phyloP scores from a whole-genome alignment of 495 filamentous ascomycete genomes.

The Apiosordaria backusii region DNA sequence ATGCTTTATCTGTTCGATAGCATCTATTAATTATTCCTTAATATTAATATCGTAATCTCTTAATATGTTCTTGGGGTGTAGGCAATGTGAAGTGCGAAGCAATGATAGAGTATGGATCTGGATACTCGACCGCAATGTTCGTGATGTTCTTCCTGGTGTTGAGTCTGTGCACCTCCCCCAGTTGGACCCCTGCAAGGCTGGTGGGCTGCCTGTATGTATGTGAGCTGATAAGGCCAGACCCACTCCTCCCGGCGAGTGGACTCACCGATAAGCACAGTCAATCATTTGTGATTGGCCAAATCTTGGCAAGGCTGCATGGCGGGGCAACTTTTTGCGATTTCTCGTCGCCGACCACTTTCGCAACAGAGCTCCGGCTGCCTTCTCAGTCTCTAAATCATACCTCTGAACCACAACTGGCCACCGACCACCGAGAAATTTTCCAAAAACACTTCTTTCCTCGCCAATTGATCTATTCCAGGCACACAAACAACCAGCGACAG shows the following conservation, averaged over 20 bases:
- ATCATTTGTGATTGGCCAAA: not conserved
- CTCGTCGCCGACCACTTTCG: constrained; percentile 20
- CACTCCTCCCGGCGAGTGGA: not conserved
- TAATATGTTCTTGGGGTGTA: not conserved
- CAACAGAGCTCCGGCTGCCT: not conserved
- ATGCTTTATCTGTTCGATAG: not conserved
- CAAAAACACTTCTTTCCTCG: no score
- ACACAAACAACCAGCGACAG: not conserved
- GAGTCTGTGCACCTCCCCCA: not conserved
- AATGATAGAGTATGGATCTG: not conserved
- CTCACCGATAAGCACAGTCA: not conserved
- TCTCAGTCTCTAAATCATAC: not conserved
- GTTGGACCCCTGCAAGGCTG: constrained; percentile 1
- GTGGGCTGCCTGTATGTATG: no score
- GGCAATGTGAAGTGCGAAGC: not conserved
- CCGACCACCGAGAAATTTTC: no score
- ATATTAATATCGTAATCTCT: not conserved
- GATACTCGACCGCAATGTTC: not conserved
- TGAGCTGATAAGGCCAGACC: not conserved
- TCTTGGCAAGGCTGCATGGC: constrained; percentile 23
- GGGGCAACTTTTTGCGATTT: constrained; percentile 24
- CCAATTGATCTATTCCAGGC: not conserved
- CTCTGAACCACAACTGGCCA: not conserved
- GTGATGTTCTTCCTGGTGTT: not conserved
- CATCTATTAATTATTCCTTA: not conserved